phyloP scores from a whole-genome alignment of 2,329 filamentous ascomycete species.

The Juglanconis juglandina region DNA sequence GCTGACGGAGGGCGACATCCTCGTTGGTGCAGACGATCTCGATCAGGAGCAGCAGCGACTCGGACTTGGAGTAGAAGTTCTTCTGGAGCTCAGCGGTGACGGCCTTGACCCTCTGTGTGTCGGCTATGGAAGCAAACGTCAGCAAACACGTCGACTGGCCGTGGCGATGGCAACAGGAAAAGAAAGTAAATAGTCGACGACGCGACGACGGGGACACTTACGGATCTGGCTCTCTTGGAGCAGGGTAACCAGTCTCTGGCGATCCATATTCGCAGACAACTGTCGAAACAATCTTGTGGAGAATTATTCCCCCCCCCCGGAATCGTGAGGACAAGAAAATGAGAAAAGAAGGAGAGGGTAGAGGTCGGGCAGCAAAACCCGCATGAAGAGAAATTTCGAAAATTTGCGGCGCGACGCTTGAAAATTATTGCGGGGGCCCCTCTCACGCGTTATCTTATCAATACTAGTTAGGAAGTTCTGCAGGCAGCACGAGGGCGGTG shows the following conservation, averaged over 20 bases:
- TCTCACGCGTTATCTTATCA: slow-evolving; percentile 32
- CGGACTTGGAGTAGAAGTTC: slow-evolving; percentile 83
- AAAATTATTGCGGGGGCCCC: slow-evolving; percentile 8
- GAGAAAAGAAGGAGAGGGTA: not conserved
- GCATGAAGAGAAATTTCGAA: slow-evolving; percentile 1
- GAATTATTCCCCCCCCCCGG: not conserved
- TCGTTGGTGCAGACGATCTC: slow-evolving; percentile 82
- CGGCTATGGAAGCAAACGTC: slow-evolving; percentile 53
- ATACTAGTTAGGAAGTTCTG: slow-evolving; percentile 25
- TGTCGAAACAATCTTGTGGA: not conserved
- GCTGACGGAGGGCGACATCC: slow-evolving; percentile 71
- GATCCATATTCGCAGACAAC: slow-evolving; percentile 56
- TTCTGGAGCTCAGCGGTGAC: slow-evolving; percentile 88
- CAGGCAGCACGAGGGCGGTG: not conserved
- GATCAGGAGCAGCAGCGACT: slow-evolving; percentile 80
- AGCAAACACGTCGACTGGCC: slow-evolving; percentile 30
- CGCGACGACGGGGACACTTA: slow-evolving; percentile 45
- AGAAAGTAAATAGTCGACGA: not conserved
- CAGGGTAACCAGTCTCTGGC: slow-evolving; percentile 80
- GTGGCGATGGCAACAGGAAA: not conserved
- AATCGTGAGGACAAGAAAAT: not conserved
- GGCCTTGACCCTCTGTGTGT: slow-evolving; percentile 84
- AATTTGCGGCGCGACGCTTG: not conserved
- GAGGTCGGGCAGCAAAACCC: not conserved
- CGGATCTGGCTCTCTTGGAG: slow-evolving; percentile 84